These are phyloP conservation scores for Hamamelis virginiana DNA, from an alignment of 164 flowering plant genomes.

Conservation along the genomic window DNA sequence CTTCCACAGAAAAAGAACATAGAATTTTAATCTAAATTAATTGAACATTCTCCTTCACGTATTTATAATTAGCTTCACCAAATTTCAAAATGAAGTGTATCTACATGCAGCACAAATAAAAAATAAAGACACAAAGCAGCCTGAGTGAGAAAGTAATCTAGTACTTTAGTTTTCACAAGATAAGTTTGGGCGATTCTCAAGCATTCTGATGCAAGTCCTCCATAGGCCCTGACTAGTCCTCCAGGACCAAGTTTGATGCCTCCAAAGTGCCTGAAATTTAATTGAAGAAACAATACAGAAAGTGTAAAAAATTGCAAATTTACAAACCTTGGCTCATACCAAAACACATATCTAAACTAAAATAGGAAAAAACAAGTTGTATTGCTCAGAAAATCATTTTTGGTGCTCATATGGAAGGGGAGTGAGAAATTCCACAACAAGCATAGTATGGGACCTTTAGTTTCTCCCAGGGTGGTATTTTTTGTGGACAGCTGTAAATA, in stretches of 20 bases:
- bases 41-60: background rate
- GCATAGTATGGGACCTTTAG: too few relatives aligned
- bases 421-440: too few relatives aligned
- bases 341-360: background rate
- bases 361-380: background rate
- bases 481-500: too few relatives aligned
- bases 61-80: background rate
- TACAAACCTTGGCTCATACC: background rate
- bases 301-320: background rate
- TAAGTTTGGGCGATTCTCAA: constrained; percentile 75
- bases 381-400: background rate
- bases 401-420: too few relatives aligned
- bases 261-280: constrained; percentile 72
- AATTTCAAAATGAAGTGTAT: background rate
- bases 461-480: too few relatives aligned
- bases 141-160: background rate
- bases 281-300: background rate
- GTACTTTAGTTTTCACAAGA: constrained; percentile 83
- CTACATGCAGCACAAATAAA: background rate
- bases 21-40: background rate
- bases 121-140: background rate
- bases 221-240: constrained; percentile 97
- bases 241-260: constrained; percentile 93
- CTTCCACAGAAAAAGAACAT: background rate
- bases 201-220: constrained; percentile 91